Conservation (phyloP, 2,329 filamentous ascomycete genomes). For the Hymenoscyphus infarciens region DNA sequence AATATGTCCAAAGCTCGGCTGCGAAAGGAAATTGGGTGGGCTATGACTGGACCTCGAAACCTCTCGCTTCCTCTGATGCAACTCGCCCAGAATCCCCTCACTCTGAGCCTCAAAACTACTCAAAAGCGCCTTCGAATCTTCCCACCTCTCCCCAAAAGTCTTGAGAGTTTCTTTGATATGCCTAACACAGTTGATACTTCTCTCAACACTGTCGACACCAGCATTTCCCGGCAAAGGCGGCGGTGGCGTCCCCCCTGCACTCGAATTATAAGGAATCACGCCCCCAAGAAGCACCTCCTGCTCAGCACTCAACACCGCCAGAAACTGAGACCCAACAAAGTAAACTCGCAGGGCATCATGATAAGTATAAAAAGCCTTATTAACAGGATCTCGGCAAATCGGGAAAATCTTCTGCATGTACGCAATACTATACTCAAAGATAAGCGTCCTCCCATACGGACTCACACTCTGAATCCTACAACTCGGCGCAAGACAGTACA, state of each 20-base stretch:
- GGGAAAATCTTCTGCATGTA: slow-evolving; percentile 74
- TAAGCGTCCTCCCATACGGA: slow-evolving; percentile 72
- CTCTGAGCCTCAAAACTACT: slow-evolving; percentile 46
- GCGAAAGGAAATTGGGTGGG: slow-evolving; percentile 15
- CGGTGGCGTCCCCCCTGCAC: slow-evolving; percentile 45
- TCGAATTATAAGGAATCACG: slow-evolving; percentile 25
- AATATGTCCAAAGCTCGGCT: slow-evolving; percentile 25
- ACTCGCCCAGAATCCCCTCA: slow-evolving; percentile 33
- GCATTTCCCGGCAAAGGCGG: slow-evolving; percentile 45
- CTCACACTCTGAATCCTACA: slow-evolving; percentile 68
- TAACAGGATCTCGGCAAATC: slow-evolving; percentile 56
- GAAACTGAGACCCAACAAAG: slow-evolving; percentile 64
- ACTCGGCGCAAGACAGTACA: slow-evolving; percentile 83
- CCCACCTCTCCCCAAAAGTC: slow-evolving; percentile 58
- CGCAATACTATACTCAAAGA: slow-evolving; percentile 83
- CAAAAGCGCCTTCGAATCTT: slow-evolving; percentile 51
- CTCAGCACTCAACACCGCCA: slow-evolving; percentile 56
- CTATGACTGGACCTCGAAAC: slow-evolving; percentile 24
- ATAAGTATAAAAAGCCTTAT: slow-evolving; percentile 73
- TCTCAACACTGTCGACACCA: slow-evolving; percentile 49
- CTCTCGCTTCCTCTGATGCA: slow-evolving; percentile 43
- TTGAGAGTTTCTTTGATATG: slow-evolving; percentile 51
- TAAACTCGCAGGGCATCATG: slow-evolving; percentile 84
- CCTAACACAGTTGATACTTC: slow-evolving; percentile 54
- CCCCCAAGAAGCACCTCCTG: slow-evolving; percentile 53